A percentile compares a stretch with the other conserved stretches of the same genome.
Conservation (phyloP, 2,329 filamentous ascomycete species). For the Xylaria polymorpha region DNA sequence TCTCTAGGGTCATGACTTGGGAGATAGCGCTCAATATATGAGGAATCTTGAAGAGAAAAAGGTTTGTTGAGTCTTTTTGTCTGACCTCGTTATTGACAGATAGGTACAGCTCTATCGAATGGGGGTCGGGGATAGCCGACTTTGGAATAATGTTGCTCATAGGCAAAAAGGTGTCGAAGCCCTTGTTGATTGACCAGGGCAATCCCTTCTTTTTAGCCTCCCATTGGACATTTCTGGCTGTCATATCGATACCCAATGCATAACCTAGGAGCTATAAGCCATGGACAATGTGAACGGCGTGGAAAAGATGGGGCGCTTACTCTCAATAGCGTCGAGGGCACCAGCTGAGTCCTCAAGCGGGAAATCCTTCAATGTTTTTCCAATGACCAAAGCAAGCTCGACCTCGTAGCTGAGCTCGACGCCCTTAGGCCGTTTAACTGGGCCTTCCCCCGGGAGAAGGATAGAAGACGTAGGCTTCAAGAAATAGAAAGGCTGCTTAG, state of each 20-base stretch:
- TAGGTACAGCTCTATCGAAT: slow-evolving; percentile 87
- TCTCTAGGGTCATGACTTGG: slow-evolving; percentile 91
- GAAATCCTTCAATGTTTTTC: slow-evolving; percentile 81
- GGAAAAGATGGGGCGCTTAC: slow-evolving; percentile 58
- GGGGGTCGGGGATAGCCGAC: slow-evolving; percentile 83
- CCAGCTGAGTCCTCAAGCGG: slow-evolving; percentile 77
- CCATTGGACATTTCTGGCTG: slow-evolving; percentile 92
- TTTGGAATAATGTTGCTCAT: slow-evolving; percentile 85
- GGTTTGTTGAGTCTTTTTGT: slow-evolving; percentile 88
- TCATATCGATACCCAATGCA: slow-evolving; percentile 95
- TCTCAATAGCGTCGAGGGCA: slow-evolving; percentile 85
- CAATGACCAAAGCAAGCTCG: slow-evolving; percentile 90
- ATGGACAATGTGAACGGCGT: neutral
- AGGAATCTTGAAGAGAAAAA: slow-evolving; percentile 95
- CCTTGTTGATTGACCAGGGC: slow-evolving; percentile 96
- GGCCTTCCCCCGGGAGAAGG: slow-evolving; percentile 79
- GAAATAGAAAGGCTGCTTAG: slow-evolving; percentile 99
- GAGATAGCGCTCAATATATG: slow-evolving; percentile 90
- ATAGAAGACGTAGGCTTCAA: slow-evolving; percentile 92
- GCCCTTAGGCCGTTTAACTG: slow-evolving; percentile 83
- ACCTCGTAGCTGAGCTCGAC: slow-evolving; percentile 94
- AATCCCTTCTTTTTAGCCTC: slow-evolving; percentile 97
- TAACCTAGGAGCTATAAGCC: slow-evolving; percentile 68
- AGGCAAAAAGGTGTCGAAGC: slow-evolving; percentile 97
- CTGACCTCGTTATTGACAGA: slow-evolving; percentile 81